Evolutionary conservation across 352 stramenopile genomes (phyloP).

Genomic region (Globisporangium barbulae): DNA sequence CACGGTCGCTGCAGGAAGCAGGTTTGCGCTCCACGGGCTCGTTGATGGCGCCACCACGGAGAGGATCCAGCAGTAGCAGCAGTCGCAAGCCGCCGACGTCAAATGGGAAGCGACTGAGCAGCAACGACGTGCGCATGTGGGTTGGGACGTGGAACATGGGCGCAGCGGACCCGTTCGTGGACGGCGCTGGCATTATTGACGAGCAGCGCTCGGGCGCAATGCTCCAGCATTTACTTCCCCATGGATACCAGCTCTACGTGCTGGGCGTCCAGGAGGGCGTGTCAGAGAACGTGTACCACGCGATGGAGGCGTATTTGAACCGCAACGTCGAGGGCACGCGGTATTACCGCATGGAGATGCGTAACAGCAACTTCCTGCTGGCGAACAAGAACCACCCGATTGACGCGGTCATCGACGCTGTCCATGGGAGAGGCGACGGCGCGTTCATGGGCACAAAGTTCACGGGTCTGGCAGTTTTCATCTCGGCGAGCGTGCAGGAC

Average conservation of each 20-base stretch:
- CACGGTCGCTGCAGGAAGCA: slow-evolving; percentile 61
- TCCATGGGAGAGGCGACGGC: slow-evolving; percentile 75
- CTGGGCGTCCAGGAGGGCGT: slow-evolving; percentile 84
- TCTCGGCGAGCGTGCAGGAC: slow-evolving; percentile 42
- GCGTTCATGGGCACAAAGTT: slow-evolving; percentile 86
- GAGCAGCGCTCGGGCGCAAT: slow-evolving; percentile 64
- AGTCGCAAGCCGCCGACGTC: slow-evolving; percentile 5
- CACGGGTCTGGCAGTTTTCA: slow-evolving; percentile 80
- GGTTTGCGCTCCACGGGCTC: slow-evolving; percentile 43
- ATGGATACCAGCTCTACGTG: slow-evolving; percentile 86
- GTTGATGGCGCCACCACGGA: slow-evolving; percentile 23
- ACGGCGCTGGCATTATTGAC: slow-evolving; percentile 70
- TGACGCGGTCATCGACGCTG: slow-evolving; percentile 73
- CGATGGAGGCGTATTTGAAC: slow-evolving; percentile 73
- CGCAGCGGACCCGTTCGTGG: slow-evolving; percentile 72
- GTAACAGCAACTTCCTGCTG: slow-evolving; percentile 67
- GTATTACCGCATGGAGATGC: slow-evolving; percentile 76
- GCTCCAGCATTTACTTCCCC: slow-evolving; percentile 73
- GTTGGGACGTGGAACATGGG: slow-evolving; percentile 88
- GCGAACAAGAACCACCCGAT: slow-evolving; percentile 62
- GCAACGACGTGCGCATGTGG: slow-evolving; percentile 70
- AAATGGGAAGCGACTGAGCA: slow-evolving; percentile 30
- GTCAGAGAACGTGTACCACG: slow-evolving; percentile 83
- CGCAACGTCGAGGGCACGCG: slow-evolving; percentile 50
- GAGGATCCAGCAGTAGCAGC: slow-evolving; percentile 1